Base-by-base conservation (phyloP, 83 land plant genomes). In the Thuja plicata region DNA sequence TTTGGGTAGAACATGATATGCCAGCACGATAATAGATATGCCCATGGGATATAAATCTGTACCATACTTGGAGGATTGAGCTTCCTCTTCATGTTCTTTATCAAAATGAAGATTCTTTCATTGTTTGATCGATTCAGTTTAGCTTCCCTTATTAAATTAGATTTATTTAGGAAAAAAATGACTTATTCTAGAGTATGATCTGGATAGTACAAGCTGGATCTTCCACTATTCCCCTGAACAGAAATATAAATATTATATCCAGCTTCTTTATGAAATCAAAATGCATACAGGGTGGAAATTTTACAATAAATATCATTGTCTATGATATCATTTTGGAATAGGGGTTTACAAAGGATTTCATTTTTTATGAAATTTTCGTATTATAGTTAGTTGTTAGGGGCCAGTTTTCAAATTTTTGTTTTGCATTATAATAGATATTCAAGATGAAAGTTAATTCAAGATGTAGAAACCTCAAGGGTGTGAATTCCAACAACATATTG, bases 91-190 rank as follows among this genome's bases (percentile, higher is more conserved):
- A 10, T 48, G 43, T 43, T 48, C 85, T 82, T 17, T 83, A 46
- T 52, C 27, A 46, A 83, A 24, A 83, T 30, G 54, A 46, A 27
- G 52, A 83, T 83, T 83, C 34, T 46, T 43, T 83, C 85, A 83
- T 83, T 83, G 79, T 35, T 76, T 76, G 85, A 43, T 83, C 24
- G 48, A 83, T 83, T 46, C 55, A 83, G 12, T 83, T 45, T 32
- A 83, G 85, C 43, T 46, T 30, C 32, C 55, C 17, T 24, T 21
- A 46, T 2, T 34, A 6, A 83, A 7, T 46, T 46, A 46, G 32
- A 83, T 45, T 45, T 34, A 32, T 3, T 5, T 12, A 83, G 40
- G 43, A 82, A 12, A 41, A 41, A 13, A 48, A n/a, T 45, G 48
- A n/a, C 32, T 82, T 82, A 45, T 10, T 82, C 85, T 34, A 76